Percentiles rank a stretch among this genome's conserved stretches.
Conservation (phyloP, 495 filamentous ascomycete species). For the Hypoxylon fragiforme region DNA sequence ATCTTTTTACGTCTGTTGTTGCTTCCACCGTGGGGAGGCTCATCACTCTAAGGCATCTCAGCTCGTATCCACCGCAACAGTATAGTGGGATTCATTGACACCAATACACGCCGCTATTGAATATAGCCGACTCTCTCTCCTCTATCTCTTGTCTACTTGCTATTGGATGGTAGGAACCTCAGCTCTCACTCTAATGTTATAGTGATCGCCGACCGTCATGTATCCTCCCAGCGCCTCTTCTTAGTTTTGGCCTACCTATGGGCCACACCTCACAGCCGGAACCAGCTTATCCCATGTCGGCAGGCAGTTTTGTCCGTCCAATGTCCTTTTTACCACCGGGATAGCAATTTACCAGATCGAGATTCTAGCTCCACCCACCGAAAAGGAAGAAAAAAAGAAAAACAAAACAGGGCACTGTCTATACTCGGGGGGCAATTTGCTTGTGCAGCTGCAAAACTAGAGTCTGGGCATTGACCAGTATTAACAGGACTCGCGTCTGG, state of each 20-base stretch:
- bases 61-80: conserved; percentile 21
- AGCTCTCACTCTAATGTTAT: conserved; percentile 23
- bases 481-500: conserved; percentile 1
- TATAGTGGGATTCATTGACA: conserved; percentile 17
- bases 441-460: conserved; percentile 5
- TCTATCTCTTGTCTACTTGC: background rate
- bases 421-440: conserved; percentile 2
- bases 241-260: background rate
- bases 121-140: conserved; percentile 12
- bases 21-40: background rate
- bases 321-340: background rate
- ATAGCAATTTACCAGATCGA: conserved; percentile 14
- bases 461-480: conserved; percentile 13
- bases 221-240: conserved; percentile 4
- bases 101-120: conserved; percentile 28
- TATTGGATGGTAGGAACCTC: conserved; percentile 12
- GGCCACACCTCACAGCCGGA: background rate
- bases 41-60: conserved; percentile 8
- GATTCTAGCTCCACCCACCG: conserved; percentile 5
- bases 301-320: conserved; percentile 7
- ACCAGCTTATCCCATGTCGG: conserved; percentile 4
- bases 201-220: conserved; percentile 32
- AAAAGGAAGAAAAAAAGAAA: background rate
- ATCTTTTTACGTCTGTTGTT: background rate
- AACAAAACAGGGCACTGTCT: conserved; percentile 15